Conservation (phyloP, 225 moss, liverwort and hornwort species). For the Straminergon stramineum region DNA sequence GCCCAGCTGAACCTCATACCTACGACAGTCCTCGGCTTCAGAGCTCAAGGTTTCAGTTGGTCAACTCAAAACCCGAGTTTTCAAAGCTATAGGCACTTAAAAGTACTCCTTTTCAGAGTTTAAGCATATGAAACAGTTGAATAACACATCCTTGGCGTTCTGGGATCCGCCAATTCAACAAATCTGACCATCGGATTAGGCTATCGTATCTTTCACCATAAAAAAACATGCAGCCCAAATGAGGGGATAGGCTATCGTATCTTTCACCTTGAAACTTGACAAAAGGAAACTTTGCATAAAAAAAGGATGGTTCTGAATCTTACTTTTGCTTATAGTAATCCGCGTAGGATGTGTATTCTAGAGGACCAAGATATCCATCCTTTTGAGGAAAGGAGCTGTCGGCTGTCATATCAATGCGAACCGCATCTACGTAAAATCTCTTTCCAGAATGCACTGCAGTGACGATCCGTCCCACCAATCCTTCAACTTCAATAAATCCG, state of each 20-base stretch:
- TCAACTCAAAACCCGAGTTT: neutral
- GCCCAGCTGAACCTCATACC: neutral
- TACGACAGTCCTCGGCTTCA: neutral
- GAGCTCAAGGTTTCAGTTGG: neutral
- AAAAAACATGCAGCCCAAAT: neutral
- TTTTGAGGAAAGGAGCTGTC: slow-evolving; percentile 97
- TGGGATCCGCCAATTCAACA: neutral
- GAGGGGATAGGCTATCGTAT: no score
- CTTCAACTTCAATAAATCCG: slow-evolving; percentile 69
- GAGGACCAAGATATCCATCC: slow-evolving; percentile 93
- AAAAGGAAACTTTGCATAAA: neutral
- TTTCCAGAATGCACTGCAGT: slow-evolving; percentile 99
- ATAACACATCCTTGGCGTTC: neutral
- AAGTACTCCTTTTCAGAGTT: neutral
- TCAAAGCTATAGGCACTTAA: neutral
- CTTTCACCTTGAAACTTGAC: neutral
- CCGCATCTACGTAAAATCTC: slow-evolving; percentile 94
- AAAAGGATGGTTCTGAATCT: neutral
- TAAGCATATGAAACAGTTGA: neutral
- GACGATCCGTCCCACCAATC: slow-evolving; percentile 83
- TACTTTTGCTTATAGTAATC: slow-evolving; percentile 99
- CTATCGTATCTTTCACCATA: neutral
- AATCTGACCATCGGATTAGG: neutral
- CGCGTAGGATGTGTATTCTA: slow-evolving; percentile 94
- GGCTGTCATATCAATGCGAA: slow-evolving; percentile 90